These are phyloP conservation scores for Xylaria cubensis DNA, from an alignment of 495 filamentous ascomycete genomes.

Conservation along the genomic window DNA sequence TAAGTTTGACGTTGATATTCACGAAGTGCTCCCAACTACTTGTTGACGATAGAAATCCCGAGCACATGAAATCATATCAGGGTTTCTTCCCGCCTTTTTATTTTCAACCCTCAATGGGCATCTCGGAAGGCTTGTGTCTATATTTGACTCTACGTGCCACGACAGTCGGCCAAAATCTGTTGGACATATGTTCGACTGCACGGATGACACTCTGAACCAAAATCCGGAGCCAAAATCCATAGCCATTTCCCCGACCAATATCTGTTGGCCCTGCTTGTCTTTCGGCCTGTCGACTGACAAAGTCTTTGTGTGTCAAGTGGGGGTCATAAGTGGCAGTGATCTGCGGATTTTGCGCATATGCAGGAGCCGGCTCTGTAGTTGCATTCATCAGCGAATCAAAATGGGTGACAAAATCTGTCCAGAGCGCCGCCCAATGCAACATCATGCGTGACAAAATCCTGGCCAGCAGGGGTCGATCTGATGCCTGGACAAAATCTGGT, in stretches of 20 bases:
- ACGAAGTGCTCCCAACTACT: background rate
- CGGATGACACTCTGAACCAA: background rate
- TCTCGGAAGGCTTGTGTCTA: background rate
- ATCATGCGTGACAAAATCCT: constrained; percentile 2
- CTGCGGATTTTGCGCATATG: background rate
- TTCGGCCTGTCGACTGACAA: background rate
- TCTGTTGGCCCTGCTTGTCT: too few species aligned
- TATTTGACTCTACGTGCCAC: background rate
- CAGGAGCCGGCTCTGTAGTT: background rate
- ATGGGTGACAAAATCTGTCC: constrained; percentile 2
- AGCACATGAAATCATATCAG: background rate
- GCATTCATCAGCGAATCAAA: background rate
- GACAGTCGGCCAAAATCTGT: background rate
- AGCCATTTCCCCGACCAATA: background rate
- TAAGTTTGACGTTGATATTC: background rate
- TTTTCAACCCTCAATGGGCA: background rate
- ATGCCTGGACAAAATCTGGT: background rate
- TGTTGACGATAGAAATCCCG: background rate
- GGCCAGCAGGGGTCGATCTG: background rate
- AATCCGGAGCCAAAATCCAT: background rate
- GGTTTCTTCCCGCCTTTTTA: background rate
- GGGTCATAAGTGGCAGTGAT: too few species aligned
- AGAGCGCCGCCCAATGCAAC: background rate
- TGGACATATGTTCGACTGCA: background rate
- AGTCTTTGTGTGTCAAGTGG: background rate